Conservation (phyloP, 495 filamentous ascomycete genomes). For the Lichina pygmaea region DNA sequence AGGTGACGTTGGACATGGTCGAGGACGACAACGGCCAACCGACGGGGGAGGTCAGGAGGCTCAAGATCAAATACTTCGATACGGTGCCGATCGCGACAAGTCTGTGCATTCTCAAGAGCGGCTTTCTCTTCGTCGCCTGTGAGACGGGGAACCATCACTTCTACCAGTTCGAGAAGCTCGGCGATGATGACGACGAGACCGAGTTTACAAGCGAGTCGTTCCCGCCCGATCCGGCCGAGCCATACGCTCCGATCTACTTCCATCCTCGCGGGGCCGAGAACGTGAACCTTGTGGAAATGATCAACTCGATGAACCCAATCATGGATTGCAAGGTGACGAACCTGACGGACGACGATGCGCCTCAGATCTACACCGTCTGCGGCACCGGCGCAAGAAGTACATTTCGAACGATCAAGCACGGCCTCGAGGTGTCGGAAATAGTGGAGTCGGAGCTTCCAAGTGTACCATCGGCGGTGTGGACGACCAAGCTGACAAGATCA, state of each 20-base stretch:
- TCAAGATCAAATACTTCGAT: constrained; percentile 96
- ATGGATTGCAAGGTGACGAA: constrained; percentile 80
- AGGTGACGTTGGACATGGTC: constrained; percentile 74
- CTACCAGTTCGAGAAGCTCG: constrained; percentile 92
- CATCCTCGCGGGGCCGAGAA: constrained; percentile 55
- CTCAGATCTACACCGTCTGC: constrained; percentile 83
- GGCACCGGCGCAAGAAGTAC: constrained; percentile 69
- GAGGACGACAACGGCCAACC: constrained; percentile 54
- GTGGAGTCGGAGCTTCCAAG: constrained; percentile 74
- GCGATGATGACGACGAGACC: constrained; percentile 78
- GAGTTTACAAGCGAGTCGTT: constrained; percentile 67
- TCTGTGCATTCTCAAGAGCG: constrained; percentile 81
- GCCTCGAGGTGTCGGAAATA: constrained; percentile 77
- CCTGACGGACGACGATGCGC: constrained; percentile 69
- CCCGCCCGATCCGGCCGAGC: constrained; percentile 38
- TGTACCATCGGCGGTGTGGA: constrained; percentile 78
- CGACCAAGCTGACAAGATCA: constrained; percentile 54
- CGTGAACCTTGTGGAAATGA: constrained; percentile 56
- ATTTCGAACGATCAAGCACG: constrained; percentile 78
- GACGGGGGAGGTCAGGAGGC: constrained; percentile 48
- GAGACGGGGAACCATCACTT: constrained; percentile 86
- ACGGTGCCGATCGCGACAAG: constrained; percentile 72
- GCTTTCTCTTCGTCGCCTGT: constrained; percentile 78
- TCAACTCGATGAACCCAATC: constrained; percentile 73
- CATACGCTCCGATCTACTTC: constrained; percentile 60